Percentiles rank a stretch among this genome's conserved stretches.
These are phyloP conservation scores for Bisporella sp. DNA, from an alignment of 2,329 filamentous ascomycete genomes.

Conservation along the genomic window DNA sequence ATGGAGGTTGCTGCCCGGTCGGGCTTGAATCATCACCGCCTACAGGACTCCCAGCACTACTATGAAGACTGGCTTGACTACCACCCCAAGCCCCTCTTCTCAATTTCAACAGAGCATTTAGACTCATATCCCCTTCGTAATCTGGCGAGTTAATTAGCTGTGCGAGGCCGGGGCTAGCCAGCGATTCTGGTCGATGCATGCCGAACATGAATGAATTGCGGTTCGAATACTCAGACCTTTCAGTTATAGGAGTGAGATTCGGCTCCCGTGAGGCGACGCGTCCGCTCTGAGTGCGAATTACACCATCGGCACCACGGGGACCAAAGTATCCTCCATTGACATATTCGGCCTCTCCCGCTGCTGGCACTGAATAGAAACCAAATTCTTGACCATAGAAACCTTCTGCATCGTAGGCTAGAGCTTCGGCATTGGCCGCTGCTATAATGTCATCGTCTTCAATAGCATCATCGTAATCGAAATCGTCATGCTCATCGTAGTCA, in stretches of 20 bases:
- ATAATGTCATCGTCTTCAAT: conserved; percentile 87
- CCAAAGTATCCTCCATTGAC: conserved; percentile 87
- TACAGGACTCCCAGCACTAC: conserved; percentile 29
- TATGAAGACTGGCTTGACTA: conserved; percentile 66
- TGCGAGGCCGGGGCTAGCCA: conserved; percentile 67
- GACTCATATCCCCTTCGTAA: conserved; percentile 54
- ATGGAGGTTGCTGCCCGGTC: conserved; percentile 15
- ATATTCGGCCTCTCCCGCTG: conserved; percentile 40
- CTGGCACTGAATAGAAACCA: conserved; percentile 75
- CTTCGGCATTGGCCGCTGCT: conserved; percentile 90
- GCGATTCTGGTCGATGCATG: conserved; percentile 34
- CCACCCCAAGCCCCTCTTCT: conserved; percentile 74
- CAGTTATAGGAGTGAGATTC: conserved; percentile 92
- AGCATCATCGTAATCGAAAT: conserved; percentile 51
- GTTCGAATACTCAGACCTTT: conserved; percentile 92
- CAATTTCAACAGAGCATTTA: conserved; percentile 62
- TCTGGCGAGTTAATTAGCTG: conserved; percentile 62
- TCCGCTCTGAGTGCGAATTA: conserved; percentile 62
- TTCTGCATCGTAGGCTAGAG: conserved; percentile 83
- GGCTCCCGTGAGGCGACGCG: conserved; percentile 73
- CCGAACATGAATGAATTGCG: conserved; percentile 72
- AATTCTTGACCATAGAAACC: conserved; percentile 97
- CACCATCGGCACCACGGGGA: conserved; percentile 56
- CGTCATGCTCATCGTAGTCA: conserved; percentile 30
- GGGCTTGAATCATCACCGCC: conserved; percentile 21